Percentiles rank a stretch among this genome's conserved stretches.
Evolutionary conservation across 2,329 filamentous ascomycete genomes (phyloP).

Genomic region (Chrysosphaeria jannelii): DNA sequence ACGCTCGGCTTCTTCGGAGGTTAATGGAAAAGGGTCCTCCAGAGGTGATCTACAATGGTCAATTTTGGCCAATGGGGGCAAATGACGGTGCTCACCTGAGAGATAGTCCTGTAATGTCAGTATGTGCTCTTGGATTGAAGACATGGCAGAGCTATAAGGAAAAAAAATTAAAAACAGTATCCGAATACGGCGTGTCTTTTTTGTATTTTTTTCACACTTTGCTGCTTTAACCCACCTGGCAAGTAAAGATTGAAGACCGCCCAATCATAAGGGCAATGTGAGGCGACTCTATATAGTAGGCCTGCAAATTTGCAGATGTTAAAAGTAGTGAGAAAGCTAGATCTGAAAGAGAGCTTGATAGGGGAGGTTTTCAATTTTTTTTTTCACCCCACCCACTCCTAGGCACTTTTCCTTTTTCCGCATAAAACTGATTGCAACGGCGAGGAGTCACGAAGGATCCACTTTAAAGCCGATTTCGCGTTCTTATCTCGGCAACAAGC

Average conservation of each 20-base stretch:
- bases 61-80: constrained; percentile 2
- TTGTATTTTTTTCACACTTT: not conserved
- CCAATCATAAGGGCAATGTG: constrained; percentile 68
- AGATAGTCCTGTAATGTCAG: not conserved
- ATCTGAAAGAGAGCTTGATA: too few species aligned
- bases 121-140: too few species aligned
- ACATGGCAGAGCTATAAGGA: not conserved
- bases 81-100: not conserved
- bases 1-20: constrained; percentile 3
- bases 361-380: too few species aligned
- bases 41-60: constrained; percentile 17
- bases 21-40: constrained; percentile 20
- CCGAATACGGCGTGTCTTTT: not conserved
- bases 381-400: too few species aligned
- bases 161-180: not conserved
- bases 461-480: too few species aligned
- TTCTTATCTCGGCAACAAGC: too few species aligned
- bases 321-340: too few species aligned
- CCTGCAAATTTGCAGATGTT: too few species aligned
- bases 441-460: too few species aligned
- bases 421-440: too few species aligned
- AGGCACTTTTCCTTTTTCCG: too few species aligned
- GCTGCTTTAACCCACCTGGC: constrained; percentile 31
- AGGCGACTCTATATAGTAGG: too few species aligned
- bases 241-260: constrained; percentile 61